phyloP scores from a whole-genome alignment of 2,329 filamentous ascomycete genomes.

The Claviceps spartinae region DNA sequence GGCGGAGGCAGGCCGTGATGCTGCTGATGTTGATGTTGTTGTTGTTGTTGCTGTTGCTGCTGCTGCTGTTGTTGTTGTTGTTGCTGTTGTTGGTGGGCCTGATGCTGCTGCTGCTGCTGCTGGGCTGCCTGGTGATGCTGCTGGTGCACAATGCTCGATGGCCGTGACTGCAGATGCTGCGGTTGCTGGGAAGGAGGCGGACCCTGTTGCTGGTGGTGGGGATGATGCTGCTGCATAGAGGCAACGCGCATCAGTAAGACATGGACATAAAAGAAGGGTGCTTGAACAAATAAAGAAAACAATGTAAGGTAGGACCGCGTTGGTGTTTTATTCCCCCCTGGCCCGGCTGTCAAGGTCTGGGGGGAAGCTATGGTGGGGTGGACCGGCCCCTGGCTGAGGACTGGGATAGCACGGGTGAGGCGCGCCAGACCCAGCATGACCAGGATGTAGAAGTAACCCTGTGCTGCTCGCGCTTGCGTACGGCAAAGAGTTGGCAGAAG shows the following conservation, averaged over 20 bases:
- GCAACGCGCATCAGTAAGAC: conserved; percentile 44
- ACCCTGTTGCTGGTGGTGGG: conserved; percentile 61
- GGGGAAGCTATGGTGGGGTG: conserved; percentile 24
- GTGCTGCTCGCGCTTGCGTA: conserved; percentile 14
- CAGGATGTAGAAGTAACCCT: conserved; percentile 26
- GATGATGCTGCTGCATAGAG: conserved; percentile 57
- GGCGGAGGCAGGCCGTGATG: conserved; percentile 12
- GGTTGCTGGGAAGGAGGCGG: conserved; percentile 43
- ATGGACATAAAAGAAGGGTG: conserved; percentile 22
- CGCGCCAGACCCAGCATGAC: conserved; percentile 31
- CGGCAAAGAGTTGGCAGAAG: conserved; percentile 7
- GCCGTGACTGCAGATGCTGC: conserved; percentile 52
- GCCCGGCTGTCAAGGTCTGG: conserved; percentile 30
- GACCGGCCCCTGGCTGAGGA: conserved; percentile 19
- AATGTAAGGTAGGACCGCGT: conserved; percentile 30
- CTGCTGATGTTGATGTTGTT: conserved; percentile 48
- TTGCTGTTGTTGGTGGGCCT: conserved; percentile 31
- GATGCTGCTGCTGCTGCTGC: conserved; percentile 42
- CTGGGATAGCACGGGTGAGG: conserved; percentile 37
- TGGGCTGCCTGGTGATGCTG: conserved; percentile 25
- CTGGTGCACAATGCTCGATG: conserved; percentile 60
- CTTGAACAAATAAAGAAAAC: conserved; percentile 24
- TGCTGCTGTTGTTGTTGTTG: conserved; percentile 47
- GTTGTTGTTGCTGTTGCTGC: conserved; percentile 34
- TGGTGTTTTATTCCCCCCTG: conserved; percentile 34